Evolutionary conservation across 768 basidiomycete genomes (phyloP), one percentile per base, ranked within the genome.

Genomic region (Termitomyces sp.): DNA sequence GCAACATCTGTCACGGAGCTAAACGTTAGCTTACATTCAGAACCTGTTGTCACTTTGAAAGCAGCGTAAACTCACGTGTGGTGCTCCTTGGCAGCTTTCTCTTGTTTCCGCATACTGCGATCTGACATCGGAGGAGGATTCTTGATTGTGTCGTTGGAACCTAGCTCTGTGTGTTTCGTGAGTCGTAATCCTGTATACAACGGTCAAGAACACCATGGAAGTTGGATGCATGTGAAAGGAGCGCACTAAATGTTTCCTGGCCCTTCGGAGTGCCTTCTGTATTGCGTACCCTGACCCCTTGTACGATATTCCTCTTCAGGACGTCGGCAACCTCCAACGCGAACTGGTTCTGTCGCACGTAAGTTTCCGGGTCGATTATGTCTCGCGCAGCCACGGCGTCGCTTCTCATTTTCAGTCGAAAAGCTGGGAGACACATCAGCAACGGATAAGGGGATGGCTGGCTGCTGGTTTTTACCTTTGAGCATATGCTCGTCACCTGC

Each of bases 121-220:
- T 68, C 76, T 26, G 80, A 77, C 47, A 73, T 61, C 0, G 71
- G 73, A n/a, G 69, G 70, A 10, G 86, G 81, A 47, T 71, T 77
- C 70, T 88, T 93, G 63, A 96, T 82, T 2, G 85, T 77, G 1
- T 86, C 82, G 64, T 98, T 97, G 54, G 86, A 84, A 5, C 94
- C 95, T 8, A 96, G 74, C 64, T 97, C 95, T 0, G 92, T 95
- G 53, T 94, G 79, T 43, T 84, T 72, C 3, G 86, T 93, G 45
- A 96, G 75, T 41, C 81, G 80, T 31, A 97, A 67, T 56, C 78
- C 92, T 93, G 63, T 5, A n/a, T 37, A 35, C 35, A 60, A 40
- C 45, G 44, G 38, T 38, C 38, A 17, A 46, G 26, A 10, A 45
- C 35, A 48, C 48, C 37, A 42, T 12, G 21, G 35, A 21, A 41